Evolutionary conservation across 169 alveolate species (phyloP).

Genomic region (Perkinsus olseni): DNA sequence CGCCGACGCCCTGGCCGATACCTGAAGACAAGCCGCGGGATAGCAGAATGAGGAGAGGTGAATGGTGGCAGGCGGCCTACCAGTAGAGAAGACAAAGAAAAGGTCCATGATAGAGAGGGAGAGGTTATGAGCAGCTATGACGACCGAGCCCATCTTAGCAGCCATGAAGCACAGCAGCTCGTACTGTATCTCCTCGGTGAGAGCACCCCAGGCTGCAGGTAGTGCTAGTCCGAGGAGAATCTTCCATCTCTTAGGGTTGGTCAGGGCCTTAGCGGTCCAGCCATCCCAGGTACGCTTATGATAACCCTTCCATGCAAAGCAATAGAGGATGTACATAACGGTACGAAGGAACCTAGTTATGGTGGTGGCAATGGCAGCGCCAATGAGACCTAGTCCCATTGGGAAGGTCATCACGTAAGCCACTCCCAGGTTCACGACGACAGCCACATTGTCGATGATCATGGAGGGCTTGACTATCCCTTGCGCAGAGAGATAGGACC

Average conservation of each 20-base stretch:
- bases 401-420: background rate
- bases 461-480: background rate
- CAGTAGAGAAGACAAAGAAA: background rate
- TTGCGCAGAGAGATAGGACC: background rate
- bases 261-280: background rate
- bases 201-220: background rate
- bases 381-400: background rate
- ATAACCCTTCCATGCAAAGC: background rate
- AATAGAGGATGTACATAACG: background rate
- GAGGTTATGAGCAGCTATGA: background rate
- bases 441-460: background rate
- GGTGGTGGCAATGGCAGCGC: background rate
- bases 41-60: background rate
- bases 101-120: background rate
- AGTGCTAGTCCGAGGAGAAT: background rate
- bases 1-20: background rate
- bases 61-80: background rate
- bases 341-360: background rate
- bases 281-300: background rate
- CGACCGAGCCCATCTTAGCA: background rate
- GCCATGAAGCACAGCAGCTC: background rate
- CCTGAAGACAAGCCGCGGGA: background rate
- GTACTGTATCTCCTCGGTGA: background rate
- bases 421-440: background rate
- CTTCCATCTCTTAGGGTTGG: slow-evolving; percentile 1